These are phyloP conservation scores for Naganishia kalamii DNA, from an alignment of 768 basidiomycete species.

Conservation along the genomic window DNA sequence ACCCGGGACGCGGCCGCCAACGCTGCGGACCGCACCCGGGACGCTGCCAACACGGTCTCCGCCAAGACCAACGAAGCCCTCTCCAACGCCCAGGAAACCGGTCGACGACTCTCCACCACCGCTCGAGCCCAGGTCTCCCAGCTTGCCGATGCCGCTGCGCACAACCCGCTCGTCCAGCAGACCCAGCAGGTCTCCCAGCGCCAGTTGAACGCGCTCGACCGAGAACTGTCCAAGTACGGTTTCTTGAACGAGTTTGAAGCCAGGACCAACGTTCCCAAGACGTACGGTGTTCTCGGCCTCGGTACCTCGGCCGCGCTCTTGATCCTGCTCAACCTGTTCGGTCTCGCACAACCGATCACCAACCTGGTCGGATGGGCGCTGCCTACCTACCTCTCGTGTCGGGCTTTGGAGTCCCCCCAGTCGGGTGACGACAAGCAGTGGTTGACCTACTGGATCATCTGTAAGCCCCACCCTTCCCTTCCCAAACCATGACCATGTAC, in stretches of 20 bases:
- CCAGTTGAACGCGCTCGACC: conserved; percentile 22
- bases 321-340: conserved; percentile 50
- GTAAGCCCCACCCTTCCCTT: conserved; percentile 1
- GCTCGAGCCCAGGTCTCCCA: conserved; percentile 5
- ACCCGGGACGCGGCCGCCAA: not conserved
- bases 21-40: conserved; percentile 3
- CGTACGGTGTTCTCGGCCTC: conserved; percentile 74
- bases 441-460: conserved; percentile 80
- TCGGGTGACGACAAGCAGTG: conserved; percentile 81
- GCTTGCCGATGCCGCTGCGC: conserved; percentile 11
- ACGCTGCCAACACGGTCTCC: conserved; percentile 50
- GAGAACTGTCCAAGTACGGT: conserved; percentile 68
- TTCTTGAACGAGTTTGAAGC: conserved; percentile 76
- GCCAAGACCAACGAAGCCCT: conserved; percentile 46
- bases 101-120: conserved; percentile 6
- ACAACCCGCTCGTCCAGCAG: conserved; percentile 23
- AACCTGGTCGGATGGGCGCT: conserved; percentile 91
- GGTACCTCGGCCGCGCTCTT: conserved; percentile 52
- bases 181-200: not conserved
- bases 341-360: conserved; percentile 83
- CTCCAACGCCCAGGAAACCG: not conserved
- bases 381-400: conserved; percentile 91
- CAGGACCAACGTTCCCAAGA: conserved; percentile 87
- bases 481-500: not conserved
- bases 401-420: conserved; percentile 77